phyloP scores from a whole-genome alignment of 805 yeast species.

The Komagataella pastoris region DNA sequence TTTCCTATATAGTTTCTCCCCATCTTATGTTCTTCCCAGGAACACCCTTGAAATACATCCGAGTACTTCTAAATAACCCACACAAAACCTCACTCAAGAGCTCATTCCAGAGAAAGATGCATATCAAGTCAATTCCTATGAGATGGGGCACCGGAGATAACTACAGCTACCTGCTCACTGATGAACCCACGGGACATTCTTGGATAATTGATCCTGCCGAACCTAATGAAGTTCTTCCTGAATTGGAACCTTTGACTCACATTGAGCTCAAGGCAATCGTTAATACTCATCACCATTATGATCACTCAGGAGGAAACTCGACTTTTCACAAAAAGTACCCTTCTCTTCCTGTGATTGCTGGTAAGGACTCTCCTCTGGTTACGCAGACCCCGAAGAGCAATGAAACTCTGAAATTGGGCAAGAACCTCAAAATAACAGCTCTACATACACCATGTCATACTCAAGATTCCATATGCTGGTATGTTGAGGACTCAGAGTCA shows the following conservation, averaged over 20 bases:
- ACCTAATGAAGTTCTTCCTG: conserved; percentile 42
- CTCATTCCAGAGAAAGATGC: conserved; percentile 45
- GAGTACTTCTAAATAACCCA: background rate
- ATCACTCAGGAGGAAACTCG: conserved; percentile 83
- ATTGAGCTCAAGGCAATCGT: conserved; percentile 61
- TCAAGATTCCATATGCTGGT: conserved; percentile 89
- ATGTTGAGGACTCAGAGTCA: conserved; percentile 48
- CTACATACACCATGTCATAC: conserved; percentile 97
- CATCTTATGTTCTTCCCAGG: background rate
- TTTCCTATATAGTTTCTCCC: background rate
- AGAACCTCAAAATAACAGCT: conserved; percentile 53
- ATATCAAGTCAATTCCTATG: conserved; percentile 73
- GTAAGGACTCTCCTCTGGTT: conserved; percentile 67
- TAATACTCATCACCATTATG: conserved; percentile 94
- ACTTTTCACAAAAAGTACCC: conserved; percentile 21
- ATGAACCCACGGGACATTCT: conserved; percentile 48
- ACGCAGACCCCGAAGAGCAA: conserved; percentile 55
- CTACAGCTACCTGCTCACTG: conserved; percentile 71
- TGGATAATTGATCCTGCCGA: conserved; percentile 92
- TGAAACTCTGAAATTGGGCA: conserved; percentile 52
- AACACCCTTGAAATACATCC: background rate
- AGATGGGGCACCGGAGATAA: conserved; percentile 93
- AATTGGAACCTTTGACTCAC: conserved; percentile 28
- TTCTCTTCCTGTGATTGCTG: conserved; percentile 63
- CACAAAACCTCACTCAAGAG: background rate